A percentile compares a stretch with the other conserved stretches of the same genome.
Conservation (phyloP, 768 basidiomycete genomes). For the Podaxis sp. region DNA sequence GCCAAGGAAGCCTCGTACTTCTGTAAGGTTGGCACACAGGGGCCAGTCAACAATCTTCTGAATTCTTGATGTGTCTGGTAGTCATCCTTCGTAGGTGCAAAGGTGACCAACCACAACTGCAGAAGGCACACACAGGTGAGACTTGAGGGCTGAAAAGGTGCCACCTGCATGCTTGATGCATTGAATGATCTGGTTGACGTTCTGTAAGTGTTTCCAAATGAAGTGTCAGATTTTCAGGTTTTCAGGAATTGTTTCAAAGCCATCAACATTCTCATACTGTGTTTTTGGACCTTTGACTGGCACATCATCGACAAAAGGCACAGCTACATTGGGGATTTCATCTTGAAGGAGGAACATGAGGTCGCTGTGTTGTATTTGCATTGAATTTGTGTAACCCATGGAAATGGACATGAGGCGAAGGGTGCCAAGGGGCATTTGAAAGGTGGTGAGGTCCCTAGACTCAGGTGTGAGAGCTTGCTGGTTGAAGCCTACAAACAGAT, state of each 20-base stretch:
- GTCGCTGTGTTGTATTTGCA: constrained; percentile 33
- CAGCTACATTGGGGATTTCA: constrained; percentile 25
- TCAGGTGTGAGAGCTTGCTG: constrained; percentile 24
- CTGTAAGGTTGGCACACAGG: constrained; percentile 15
- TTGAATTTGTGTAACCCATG: constrained; percentile 40
- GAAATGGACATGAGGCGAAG: constrained; percentile 34
- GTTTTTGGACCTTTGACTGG: constrained; percentile 32
- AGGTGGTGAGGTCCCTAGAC: constrained; percentile 34
- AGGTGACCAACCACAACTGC: constrained; percentile 26
- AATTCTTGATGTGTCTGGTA: constrained; percentile 22
- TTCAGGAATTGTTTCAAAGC: constrained; percentile 2
- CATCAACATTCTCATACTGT: constrained; percentile 22
- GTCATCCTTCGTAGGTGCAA: constrained; percentile 30
- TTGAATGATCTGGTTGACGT: constrained; percentile 19
- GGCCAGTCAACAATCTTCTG: constrained; percentile 26
- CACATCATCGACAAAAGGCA: constrained; percentile 32
- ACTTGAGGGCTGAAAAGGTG: constrained; percentile 33
- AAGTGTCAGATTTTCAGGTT: constrained; percentile 24
- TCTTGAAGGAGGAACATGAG: constrained; percentile 30
- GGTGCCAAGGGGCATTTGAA: constrained; percentile 35
- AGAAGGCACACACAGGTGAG: constrained; percentile 3
- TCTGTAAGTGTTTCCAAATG: constrained; percentile 26
- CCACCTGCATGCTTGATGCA: constrained; percentile 27
- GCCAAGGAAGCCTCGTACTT: constrained; percentile 26
- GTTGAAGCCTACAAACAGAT: constrained; percentile 32